Base-by-base conservation (phyloP, 1,284 basidiomycete species). In the Trichosporon faecale region DNA sequence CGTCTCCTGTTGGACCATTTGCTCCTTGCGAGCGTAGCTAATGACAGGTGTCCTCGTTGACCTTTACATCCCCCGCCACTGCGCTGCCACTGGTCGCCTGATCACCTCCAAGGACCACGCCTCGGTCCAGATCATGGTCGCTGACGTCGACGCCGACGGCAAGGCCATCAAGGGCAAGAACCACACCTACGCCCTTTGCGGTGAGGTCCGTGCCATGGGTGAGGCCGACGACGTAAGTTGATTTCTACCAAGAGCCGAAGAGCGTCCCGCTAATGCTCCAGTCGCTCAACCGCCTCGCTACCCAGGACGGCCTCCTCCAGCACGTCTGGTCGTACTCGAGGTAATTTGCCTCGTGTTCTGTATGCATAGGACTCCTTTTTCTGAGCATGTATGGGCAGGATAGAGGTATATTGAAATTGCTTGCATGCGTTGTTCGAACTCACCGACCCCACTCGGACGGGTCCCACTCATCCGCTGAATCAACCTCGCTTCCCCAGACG, bases 71-170 rank as follows among this genome's bases (percentile, higher is more conserved):
- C 96, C 96, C 85, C 94, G 96, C 88, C 98, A 99, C 87, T 99
- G 97, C 86, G 89, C 93, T 85, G 93, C 94, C 73, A 97, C 93
- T 79, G 94, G 93, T 95, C 92, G 94, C 78, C 88, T 98, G 82
- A 98, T 98, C 85, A 96, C 93, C 79, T 93, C 96, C 81, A 98
- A 99, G 88, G 96, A 99, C 86, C 94, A 98, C 85, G 95, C 96
- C 63, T 98, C 95, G 63, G 94, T 99, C 80, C 96, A 99, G 85
- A 85, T 99, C 85, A 91, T 90, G 85, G 88, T 99, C 78, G 92
- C 88, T 75, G 96, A 98, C 82, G 96, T 99, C 80, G 95, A 98
- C 84, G 89, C 91, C 77, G 90, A 92, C 76, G 96, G 97, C 83
- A 91, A 90, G 83, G 93, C 94, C 72, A 87, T 95, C 81, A 86